Evolutionary conservation across 2,329 filamentous ascomycete genomes (phyloP), one percentile per base, ranked within the genome.

Genomic region (Cladosporium sp.): DNA sequence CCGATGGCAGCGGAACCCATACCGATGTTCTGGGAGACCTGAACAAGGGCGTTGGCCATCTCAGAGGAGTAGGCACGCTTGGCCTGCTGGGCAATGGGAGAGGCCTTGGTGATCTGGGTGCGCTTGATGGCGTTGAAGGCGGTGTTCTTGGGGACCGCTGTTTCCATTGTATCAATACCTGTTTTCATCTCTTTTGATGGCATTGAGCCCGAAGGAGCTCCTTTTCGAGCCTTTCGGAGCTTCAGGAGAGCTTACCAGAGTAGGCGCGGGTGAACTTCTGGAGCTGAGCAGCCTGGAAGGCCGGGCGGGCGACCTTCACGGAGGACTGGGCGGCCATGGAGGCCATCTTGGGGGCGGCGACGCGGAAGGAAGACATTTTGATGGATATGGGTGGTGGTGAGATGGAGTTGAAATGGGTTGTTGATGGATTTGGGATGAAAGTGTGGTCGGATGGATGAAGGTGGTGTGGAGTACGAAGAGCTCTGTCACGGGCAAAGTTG

Each of bases 1-100:
- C 92, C 92, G 80, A 96, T 93, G 85, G 92, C 92, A 78, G 92
- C 92, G 76, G 89, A 85, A 83, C 91, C 91, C 90, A 93, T 93
- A 87, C 91, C 91, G 78, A 93, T 81, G 89, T 93, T 93, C 88
- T 92, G 91, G 83, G 91, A 93, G 84, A 92, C 90, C 87, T 93
- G 90, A 81, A 93, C 91, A 85, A 93, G 89, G 82, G 91, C 91
- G 81, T 90, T 86, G 84, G 91, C 90, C 82, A 93, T 91, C 88
- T 93, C 91, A 78, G 91, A 93, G 78, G 89, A 92, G 89, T 93
- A 93, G 80, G 88, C 87, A 79, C 90, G 90, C 69, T 71, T 75
- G 80, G 88, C 87, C 79, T 90, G 90, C 69, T 71, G 74, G 71
- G 72, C 73, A 80, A 86, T 83, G 62, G 72, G 72, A 57, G 73